A percentile compares a stretch with the other conserved stretches of the same genome.
Evolutionary conservation across 768 basidiomycete species (phyloP).

Genomic region (Ramaria sp.): DNA sequence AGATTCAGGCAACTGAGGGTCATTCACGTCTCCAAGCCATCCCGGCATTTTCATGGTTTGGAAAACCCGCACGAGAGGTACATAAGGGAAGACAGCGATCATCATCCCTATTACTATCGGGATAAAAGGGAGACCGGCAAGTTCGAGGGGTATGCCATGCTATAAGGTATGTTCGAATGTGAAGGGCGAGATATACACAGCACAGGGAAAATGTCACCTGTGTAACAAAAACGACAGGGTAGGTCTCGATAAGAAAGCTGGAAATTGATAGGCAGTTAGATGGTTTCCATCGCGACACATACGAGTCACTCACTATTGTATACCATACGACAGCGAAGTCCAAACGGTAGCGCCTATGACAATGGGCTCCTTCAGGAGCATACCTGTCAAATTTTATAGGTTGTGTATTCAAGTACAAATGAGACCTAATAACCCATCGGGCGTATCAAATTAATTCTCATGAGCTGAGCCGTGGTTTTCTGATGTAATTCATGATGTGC

Average conservation of each 20-base stretch:
- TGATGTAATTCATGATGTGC: constrained; percentile 14
- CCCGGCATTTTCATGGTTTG: constrained; percentile 11
- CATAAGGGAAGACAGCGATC: constrained; percentile 7
- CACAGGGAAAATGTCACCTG: constrained; percentile 8
- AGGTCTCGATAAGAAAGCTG: constrained; percentile 18
- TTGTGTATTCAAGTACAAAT: not conserved
- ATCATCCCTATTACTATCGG: constrained; percentile 14
- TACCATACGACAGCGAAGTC: constrained; percentile 17
- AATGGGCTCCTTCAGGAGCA: constrained; percentile 15
- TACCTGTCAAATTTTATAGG: constrained; percentile 5
- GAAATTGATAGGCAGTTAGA: not conserved
- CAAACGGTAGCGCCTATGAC: constrained; percentile 14
- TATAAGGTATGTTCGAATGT: not conserved
- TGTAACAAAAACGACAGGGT: constrained; percentile 14
- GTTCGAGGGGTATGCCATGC: constrained; percentile 14
- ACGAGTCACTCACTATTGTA: constrained; percentile 14
- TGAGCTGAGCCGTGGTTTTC: constrained; percentile 8
- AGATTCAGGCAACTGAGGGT: constrained; percentile 9
- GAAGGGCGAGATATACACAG: not conserved
- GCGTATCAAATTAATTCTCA: constrained; percentile 10
- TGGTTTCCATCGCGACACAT: not conserved
- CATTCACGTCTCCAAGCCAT: not conserved
- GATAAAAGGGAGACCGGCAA: constrained; percentile 16
- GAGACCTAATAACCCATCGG: constrained; percentile 9
- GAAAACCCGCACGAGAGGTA: constrained; percentile 7